Base-by-base conservation (phyloP, 2,329 filamentous ascomycete species). In the Plectosphaerella plurivora region DNA sequence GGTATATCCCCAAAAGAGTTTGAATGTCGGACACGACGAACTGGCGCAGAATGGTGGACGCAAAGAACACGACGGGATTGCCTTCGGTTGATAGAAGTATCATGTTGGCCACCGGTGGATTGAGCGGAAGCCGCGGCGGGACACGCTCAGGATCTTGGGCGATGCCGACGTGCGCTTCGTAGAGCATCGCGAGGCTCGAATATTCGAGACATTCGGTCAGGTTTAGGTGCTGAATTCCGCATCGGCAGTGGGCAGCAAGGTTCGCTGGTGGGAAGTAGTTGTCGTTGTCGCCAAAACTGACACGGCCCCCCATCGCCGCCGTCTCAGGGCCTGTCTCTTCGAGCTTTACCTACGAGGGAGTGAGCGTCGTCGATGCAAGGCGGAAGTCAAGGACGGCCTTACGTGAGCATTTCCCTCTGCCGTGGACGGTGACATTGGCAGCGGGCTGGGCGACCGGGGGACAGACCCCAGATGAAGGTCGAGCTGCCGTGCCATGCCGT, bases 201-300 rank as follows among this genome's bases (percentile, higher is more conserved):
- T 61, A 58, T 46, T 63, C 61, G 5, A 62, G 49, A 35, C 60
- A 63, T 28, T 64, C 56, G 10, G 53, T 54, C 18, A 53, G 57
- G 12, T 56, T 56, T 28, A 51, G 52, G 45, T 64, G 62, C 53
- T 56, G 55, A n/a, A 57, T 54, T 51, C 62, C 62, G 36, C 62
- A 64, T 47, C 60, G 60, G 48, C 62, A 64, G 25, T 63, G 56
- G 14, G 62, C 56, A 2, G 10, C n/a, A 18, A 20, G 41, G 11
- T 12, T 20, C 41, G 41, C n/a, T 9, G 12, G 37, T 4, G 37
- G 37, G 11, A 33, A 33, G 28, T 9, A 33, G 7, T 3, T 33
- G 11, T 33, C 28, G 8, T 12, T 33, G 28, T 33, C 28, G 28
- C 11, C 11, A 8, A 9, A 33, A 33, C 8, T 8, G 28, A 33